These are phyloP conservation scores for Lepidium africanum DNA, from an alignment of 345 rosid species.

Conservation along the genomic window DNA sequence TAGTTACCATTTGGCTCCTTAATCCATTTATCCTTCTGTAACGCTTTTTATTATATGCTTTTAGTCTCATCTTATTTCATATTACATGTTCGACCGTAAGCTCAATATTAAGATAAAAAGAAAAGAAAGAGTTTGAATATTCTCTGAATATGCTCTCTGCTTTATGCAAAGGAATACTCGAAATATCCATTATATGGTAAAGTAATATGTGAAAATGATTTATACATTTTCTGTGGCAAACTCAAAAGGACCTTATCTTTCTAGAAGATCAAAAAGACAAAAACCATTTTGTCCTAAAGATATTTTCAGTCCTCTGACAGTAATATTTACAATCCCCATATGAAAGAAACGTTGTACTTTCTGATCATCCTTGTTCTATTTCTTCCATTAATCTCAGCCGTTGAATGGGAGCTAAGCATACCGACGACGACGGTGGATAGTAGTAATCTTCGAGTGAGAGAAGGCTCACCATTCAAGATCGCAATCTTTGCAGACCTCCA, in stretches of 20 bases:
- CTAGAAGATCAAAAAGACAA: not conserved
- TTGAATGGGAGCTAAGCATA: slow-evolving; percentile 14
- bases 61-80: not conserved
- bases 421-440: not conserved
- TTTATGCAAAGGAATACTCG: not conserved
- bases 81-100: too few species aligned
- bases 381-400: slow-evolving; percentile 20
- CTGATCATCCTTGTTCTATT: slow-evolving; percentile 4
- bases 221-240: not conserved
- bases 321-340: not conserved
- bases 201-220: too few species aligned
- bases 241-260: not conserved
- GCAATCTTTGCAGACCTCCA: slow-evolving; percentile 78
- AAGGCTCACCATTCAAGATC: slow-evolving; percentile 40
- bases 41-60: not conserved
- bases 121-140: too few species aligned
- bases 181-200: not conserved
- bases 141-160: too few species aligned
- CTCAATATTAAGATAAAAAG: not conserved
- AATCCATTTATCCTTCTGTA: not conserved
- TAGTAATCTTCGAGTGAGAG: slow-evolving; percentile 22
- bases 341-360: not conserved
- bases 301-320: not conserved
- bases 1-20: not conserved
- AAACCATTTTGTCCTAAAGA: not conserved